Percentiles rank a stretch among this genome's conserved stretches.
Evolutionary conservation across 2,329 filamentous ascomycete species (phyloP).

Genomic region (Ceratocystiopsis sp.): DNA sequence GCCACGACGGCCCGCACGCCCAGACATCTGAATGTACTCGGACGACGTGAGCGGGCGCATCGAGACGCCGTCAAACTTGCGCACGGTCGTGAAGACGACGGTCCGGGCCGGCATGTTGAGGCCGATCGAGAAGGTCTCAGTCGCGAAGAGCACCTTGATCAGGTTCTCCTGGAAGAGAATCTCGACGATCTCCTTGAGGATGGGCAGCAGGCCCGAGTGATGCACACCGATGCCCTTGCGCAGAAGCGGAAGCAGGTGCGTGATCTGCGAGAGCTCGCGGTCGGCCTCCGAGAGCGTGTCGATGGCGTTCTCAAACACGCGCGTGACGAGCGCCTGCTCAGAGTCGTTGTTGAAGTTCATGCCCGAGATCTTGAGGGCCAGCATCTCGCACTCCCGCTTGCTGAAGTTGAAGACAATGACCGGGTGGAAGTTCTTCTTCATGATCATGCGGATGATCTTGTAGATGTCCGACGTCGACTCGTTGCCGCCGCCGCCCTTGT

Average conservation of each 20-base stretch:
- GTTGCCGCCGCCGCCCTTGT: conserved; percentile 64
- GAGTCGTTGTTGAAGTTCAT: conserved; percentile 93
- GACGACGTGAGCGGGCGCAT: conserved; percentile 78
- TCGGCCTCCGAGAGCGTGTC: conserved; percentile 87
- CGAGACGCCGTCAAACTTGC: conserved; percentile 77
- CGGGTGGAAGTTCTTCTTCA: conserved; percentile 91
- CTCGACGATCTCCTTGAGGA: conserved; percentile 96
- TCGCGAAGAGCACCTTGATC: conserved; percentile 95
- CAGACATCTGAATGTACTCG: conserved; percentile 98
- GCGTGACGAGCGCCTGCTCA: conserved; percentile 84
- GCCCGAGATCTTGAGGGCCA: conserved; percentile 71
- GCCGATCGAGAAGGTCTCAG: conserved; percentile 96
- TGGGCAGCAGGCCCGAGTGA: conserved; percentile 87
- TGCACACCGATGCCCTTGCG: conserved; percentile 91
- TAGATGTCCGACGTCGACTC: conserved; percentile 66
- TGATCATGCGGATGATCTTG: conserved; percentile 98
- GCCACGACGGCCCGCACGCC: conserved; percentile 87
- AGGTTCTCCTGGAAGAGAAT: conserved; percentile 96
- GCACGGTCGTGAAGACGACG: conserved; percentile 93
- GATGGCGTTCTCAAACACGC: conserved; percentile 87
- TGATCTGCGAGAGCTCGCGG: conserved; percentile 72
- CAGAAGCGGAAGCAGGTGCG: conserved; percentile 74
- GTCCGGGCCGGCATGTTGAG: conserved; percentile 99
- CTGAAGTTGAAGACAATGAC: conserved; percentile 99
- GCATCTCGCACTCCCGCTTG: conserved; percentile 87